Evolutionary conservation across 768 basidiomycete genomes (phyloP).

Genomic region (Mycena metata): DNA sequence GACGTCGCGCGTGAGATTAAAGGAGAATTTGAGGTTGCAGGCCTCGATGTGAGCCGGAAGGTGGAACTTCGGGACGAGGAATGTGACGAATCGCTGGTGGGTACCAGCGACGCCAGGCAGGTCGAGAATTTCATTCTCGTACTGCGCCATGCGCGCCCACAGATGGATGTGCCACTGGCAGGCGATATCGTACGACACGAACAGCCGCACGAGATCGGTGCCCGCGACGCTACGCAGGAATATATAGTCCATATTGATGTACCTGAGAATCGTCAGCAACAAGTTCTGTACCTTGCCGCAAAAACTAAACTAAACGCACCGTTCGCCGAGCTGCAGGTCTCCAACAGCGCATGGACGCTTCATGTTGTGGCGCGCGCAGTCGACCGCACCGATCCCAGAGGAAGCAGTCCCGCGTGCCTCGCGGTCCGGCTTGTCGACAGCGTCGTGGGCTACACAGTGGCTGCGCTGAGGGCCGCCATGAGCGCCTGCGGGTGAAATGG

Average conservation of each 20-base stretch:
- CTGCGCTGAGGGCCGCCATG: constrained; percentile 27
- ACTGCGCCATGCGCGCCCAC: neutral
- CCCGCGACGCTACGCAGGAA: constrained; percentile 38
- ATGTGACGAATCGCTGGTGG: neutral
- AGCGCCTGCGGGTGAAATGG: neutral
- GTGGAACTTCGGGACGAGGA: constrained; percentile 40
- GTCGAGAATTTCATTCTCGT: neutral
- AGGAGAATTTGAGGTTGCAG: constrained; percentile 37
- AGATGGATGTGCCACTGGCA: constrained; percentile 29
- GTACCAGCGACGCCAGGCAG: neutral
- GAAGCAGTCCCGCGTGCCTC: constrained; percentile 2
- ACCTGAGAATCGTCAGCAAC: neutral
- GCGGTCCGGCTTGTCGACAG: neutral
- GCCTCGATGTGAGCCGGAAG: constrained; percentile 39
- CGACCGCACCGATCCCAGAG: constrained; percentile 32
- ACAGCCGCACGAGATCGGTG: constrained; percentile 18
- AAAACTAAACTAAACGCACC: constrained; percentile 25
- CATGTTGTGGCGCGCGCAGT: constrained; percentile 27
- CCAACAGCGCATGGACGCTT: constrained; percentile 33
- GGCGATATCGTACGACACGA: constrained; percentile 43
- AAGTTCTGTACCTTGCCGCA: no score
- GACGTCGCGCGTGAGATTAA: constrained; percentile 42
- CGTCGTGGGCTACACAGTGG: constrained; percentile 27
- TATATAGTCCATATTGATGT: constrained; percentile 46
- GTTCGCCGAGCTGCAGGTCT: constrained; percentile 42